These are phyloP conservation scores for Castanospermum australe DNA, from an alignment of 306 rosid genomes.

Conservation along the genomic window DNA sequence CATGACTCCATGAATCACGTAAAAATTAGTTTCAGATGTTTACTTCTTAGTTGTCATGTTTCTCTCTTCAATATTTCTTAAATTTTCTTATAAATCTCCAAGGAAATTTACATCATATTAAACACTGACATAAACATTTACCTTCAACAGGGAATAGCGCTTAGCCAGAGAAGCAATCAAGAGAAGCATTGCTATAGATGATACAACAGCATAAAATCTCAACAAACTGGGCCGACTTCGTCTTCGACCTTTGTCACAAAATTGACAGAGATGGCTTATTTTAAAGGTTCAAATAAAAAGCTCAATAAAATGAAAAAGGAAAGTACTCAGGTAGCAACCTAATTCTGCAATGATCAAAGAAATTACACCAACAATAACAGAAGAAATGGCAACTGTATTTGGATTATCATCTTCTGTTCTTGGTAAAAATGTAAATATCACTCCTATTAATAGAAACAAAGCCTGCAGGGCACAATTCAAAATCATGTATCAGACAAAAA, in stretches of 20 bases:
- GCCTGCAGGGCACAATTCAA: constrained; percentile 50
- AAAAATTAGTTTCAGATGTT: neutral
- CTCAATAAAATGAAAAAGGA: neutral
- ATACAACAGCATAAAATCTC: constrained; percentile 51
- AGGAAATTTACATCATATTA: neutral
- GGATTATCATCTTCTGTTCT: constrained; percentile 40
- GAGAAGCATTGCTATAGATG: constrained; percentile 42
- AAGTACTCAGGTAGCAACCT: constrained; percentile 40
- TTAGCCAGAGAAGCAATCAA: constrained; percentile 40
- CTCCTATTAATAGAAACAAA: constrained; percentile 51
- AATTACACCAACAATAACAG: constrained; percentile 47
- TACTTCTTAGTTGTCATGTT: neutral
- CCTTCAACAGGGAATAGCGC: constrained; percentile 56
- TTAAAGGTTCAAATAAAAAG: neutral
- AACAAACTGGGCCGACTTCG: constrained; percentile 57
- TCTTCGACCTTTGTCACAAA: constrained; percentile 65
- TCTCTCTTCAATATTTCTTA: neutral
- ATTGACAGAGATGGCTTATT: neutral
- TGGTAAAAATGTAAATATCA: constrained; percentile 35
- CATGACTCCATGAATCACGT: neutral
- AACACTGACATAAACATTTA: constrained; percentile 26
- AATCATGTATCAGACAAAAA: constrained; percentile 10
- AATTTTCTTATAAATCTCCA: neutral
- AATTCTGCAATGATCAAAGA: constrained; percentile 53
- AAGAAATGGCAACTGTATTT: constrained; percentile 46